Base-by-base conservation (phyloP, 2,329 filamentous ascomycete genomes). In the Pseudogymnoascus sp. region DNA sequence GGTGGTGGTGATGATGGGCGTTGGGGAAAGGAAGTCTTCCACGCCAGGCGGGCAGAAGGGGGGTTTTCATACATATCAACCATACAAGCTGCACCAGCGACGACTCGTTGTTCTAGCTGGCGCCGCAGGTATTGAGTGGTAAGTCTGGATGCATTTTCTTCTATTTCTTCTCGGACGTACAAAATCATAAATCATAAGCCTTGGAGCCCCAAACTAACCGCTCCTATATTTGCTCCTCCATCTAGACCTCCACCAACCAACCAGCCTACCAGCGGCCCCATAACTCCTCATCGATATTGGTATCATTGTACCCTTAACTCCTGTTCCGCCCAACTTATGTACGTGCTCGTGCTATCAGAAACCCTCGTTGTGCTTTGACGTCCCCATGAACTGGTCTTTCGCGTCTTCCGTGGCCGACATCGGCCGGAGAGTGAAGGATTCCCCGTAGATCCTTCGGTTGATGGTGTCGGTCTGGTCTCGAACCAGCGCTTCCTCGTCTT, bases 361-460 rank as follows among this genome's bases (percentile, higher is more conserved):
- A 9, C 50, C 50, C 8, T 57, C 50, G 17, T 57, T 57, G 13
- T 57, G 50, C 50, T 57, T 57, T 57, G 50, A 57, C 10, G 50
- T 57, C n/a, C 50, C 50, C n/a, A 6, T 33, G 33, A 33, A 57
- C 26, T 57, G 50, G 28, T 33, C 50, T 57, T 57, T 57, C 28
- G 28, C 10, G 17, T 57, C 50, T 4, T 33, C 50, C 6, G 50
- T 57, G 17, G 50, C 50, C 28, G 50, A 57, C 50, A 57, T 57
- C 50, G 50, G 50, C 28, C 50, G 28, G n/a, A 57, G n/a, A 15
- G 28, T 33, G 17, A 57, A 57, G 13, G 50, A 57, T 31, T 57
- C 50, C n/a, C 50, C 50, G n/a, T 57, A 57, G 50, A 57, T 57
- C 28, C 50, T 57, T 10, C 50, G 50, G 28, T 57, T 57, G n/a